Evolutionary conservation across 164 flowering plant species (phyloP), one percentile per base, ranked within the genome.

Genomic region (Protea cynaroides): DNA sequence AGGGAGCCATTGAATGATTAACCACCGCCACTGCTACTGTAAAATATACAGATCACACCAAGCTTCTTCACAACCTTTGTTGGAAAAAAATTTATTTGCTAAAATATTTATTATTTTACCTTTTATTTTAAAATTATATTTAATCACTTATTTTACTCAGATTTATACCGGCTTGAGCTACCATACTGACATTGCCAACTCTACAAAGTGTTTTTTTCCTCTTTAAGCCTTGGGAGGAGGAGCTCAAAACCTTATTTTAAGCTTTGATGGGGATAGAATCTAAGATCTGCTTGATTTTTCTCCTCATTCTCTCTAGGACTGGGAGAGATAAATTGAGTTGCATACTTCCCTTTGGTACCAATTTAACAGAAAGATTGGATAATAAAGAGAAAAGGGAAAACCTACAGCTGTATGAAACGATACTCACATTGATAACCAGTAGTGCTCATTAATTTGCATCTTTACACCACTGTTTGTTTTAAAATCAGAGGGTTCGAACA

Each of bases 21-120:
- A 84, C 96, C 90, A 88, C 90, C 90, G 89, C 77, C 87, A 82
- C 83, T 84, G 80, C 86, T 70, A 74, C 80, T 71, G 77, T 72
- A 63, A 65, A 62, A 71, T 29, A 57, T 66, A 57, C 29, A 21
- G 46, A 56, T 62, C 55, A 53, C 69, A 59, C 37, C 59, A 43
- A 21, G 53, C 67, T 58, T 63, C 59, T 38, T 61, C 62, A 17
- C 25, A 49, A 22, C 22, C 58, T 56, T 56, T 46, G 36, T 34
- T 58, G n/a, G n/a, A n/a, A n/a, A n/a, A n/a, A 44, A 10, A 25
- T 57, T 46, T 58, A 51, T 6, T 36, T 18, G n/a, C 9, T 3
- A 44, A 58, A n/a, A 10, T 19, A 0, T 23, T 61, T 25, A 11
- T 9, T 61, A n/a, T 34, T 61, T 54, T 53, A 23, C 49, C 17